phyloP scores from a whole-genome alignment of 177 flowering plant genomes.

The Vitis hybrid region DNA sequence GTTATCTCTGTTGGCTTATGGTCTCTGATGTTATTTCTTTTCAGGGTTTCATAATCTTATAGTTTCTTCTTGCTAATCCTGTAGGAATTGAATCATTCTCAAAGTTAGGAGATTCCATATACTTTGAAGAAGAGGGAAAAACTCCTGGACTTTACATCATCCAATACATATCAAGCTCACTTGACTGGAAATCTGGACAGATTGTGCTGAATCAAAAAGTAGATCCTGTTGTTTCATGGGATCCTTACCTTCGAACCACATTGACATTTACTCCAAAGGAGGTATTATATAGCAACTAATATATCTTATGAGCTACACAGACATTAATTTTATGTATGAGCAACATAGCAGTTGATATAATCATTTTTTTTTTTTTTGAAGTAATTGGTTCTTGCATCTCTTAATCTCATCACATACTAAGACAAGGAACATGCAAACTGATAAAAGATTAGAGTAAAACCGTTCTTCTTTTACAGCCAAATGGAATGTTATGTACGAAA shows the following conservation, averaged over 20 bases:
- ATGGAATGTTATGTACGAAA: too few relatives aligned
- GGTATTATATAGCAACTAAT: constrained; percentile 26
- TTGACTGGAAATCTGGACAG: constrained; percentile 70
- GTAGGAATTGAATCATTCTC: constrained; percentile 91
- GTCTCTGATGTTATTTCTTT: not conserved
- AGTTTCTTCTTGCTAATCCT: constrained; percentile 1
- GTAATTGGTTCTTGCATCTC: too few relatives aligned
- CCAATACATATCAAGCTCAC: constrained; percentile 79
- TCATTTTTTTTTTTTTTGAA: too few relatives aligned
- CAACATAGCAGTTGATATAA: too few relatives aligned
- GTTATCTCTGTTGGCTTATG: too few relatives aligned
- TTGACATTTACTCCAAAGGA: constrained; percentile 44
- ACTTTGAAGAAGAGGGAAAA: constrained; percentile 61
- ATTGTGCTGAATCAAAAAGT: constrained; percentile 56
- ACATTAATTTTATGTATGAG: too few relatives aligned
- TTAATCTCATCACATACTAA: too few relatives aligned
- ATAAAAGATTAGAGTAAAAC: too few relatives aligned
- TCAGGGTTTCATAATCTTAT: not conserved
- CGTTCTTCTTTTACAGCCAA: too few relatives aligned
- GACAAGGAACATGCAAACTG: too few relatives aligned
- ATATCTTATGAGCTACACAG: too few relatives aligned
- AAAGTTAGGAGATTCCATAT: constrained; percentile 88
- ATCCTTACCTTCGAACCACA: constrained; percentile 53
- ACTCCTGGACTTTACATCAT: constrained; percentile 63
- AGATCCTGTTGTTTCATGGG: constrained; percentile 67